Conservation (phyloP, 495 filamentous ascomycete species). For the Podospora pseudocomata region DNA sequence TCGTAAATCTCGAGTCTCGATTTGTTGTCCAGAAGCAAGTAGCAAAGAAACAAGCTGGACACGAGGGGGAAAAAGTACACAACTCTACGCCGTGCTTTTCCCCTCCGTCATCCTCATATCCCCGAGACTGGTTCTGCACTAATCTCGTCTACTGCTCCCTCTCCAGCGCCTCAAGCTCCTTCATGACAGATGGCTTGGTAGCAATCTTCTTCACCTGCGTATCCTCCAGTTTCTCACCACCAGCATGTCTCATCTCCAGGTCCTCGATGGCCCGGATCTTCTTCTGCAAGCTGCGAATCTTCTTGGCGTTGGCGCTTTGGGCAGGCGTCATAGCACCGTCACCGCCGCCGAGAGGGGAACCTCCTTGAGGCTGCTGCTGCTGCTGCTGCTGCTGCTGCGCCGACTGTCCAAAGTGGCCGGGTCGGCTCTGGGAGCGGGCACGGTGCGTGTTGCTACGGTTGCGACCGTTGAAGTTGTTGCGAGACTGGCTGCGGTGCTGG, state of each 20-base stretch:
- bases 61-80: not conserved
- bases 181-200: slow-evolving; percentile 76
- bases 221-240: slow-evolving; percentile 93
- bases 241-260: slow-evolving; percentile 89
- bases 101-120: not conserved
- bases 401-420: slow-evolving; percentile 35
- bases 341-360: slow-evolving; percentile 41
- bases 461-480: slow-evolving; percentile 47
- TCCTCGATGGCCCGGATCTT: slow-evolving; percentile 98
- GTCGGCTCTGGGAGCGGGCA: slow-evolving; percentile 31
- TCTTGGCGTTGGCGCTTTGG: slow-evolving; percentile 65
- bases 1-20: not conserved
- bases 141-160: slow-evolving; percentile 23
- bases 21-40: not conserved
- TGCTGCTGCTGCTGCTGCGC: slow-evolving; percentile 19
- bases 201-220: slow-evolving; percentile 98
- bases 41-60: not conserved
- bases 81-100: slow-evolving; percentile 2
- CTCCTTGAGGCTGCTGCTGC: slow-evolving; percentile 19
- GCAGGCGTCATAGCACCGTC: slow-evolving; percentile 31
- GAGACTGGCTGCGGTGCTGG: slow-evolving; percentile 53
- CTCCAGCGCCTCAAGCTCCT: slow-evolving; percentile 63
- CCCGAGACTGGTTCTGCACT: not conserved
- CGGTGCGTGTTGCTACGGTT: slow-evolving; percentile 47
- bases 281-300: slow-evolving; percentile 84